Evolutionary conservation across 352 stramenopile genomes (phyloP), one percentile per base, ranked within the genome.

Genomic region (Phytopythium litorale): DNA sequence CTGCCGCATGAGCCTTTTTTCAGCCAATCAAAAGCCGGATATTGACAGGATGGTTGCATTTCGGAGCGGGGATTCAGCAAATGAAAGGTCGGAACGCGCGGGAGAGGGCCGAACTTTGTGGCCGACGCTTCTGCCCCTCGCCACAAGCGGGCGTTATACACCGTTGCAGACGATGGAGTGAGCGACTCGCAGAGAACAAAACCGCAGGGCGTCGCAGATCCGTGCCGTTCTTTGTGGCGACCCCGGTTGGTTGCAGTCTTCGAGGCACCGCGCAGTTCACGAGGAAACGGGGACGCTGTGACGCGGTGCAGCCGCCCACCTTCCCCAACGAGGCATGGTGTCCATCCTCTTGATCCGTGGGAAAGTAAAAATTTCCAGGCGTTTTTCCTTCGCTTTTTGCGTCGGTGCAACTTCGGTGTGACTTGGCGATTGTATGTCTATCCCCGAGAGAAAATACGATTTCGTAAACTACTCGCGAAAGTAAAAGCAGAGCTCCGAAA

Each of bases 191-290:
- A 8, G n/a, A 52, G 25, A 52, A 33, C 2, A 30, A 30, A 30
- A 30, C 28, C 19, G 0, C 11, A 37, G 25, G 25, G 25, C 48
- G 7, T 54, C 48, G 48, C 48, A 54, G 48, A n/a, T n/a, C n/a
- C n/a, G n/a, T n/a, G n/a, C n/a, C n/a, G n/a, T n/a, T 54, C 48
- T 54, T 54, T 54, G 48, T 23, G 48, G 18, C 48, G 25, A 18
- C 15, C 8, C 23, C n/a, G n/a, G n/a, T n/a, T n/a, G 25, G 19
- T 37, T 54, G 48, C 15, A 15, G 46, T 35, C n/a, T n/a, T n/a
- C n/a, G n/a, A n/a, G n/a, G n/a, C n/a, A n/a, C n/a, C n/a, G n/a
- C n/a, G n/a, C n/a, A n/a, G n/a, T n/a, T n/a, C n/a, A n/a, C n/a
- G n/a, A n/a, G n/a, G 3, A 28, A 30, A 51, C 45, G n/a, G 23